These are phyloP conservation scores for Aschersonia sp. DNA, from an alignment of 2,329 filamentous ascomycete species.

Conservation along the genomic window DNA sequence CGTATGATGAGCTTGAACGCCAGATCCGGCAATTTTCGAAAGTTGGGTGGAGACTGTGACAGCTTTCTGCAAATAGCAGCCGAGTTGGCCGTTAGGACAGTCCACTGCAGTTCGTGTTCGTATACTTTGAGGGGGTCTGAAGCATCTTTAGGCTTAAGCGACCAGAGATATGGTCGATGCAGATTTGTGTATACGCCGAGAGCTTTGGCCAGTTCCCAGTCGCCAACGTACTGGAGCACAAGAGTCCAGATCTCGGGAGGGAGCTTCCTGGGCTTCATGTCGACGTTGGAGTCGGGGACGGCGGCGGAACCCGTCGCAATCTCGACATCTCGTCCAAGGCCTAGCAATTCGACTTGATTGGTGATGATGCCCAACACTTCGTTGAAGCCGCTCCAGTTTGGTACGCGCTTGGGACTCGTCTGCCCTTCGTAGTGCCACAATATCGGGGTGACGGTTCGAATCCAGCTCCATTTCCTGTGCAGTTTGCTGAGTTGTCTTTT, in stretches of 20 bases:
- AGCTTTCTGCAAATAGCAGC: slow-evolving; percentile 61
- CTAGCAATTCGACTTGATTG: slow-evolving; percentile 63
- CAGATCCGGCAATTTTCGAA: slow-evolving; percentile 59
- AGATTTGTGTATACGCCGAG: slow-evolving; percentile 71
- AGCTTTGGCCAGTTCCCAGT: slow-evolving; percentile 82
- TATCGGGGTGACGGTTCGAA: slow-evolving; percentile 66
- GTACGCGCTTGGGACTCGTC: slow-evolving; percentile 34
- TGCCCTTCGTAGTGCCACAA: slow-evolving; percentile 61
- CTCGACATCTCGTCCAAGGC: slow-evolving; percentile 58
- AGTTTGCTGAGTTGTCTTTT: slow-evolving; percentile 79
- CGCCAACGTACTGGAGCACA: slow-evolving; percentile 68
- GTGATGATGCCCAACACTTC: slow-evolving; percentile 62
- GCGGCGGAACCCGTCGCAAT: slow-evolving; percentile 27
- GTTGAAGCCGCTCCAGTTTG: slow-evolving; percentile 51
- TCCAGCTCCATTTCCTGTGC: slow-evolving; percentile 73
- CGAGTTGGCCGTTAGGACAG: slow-evolving; percentile 60
- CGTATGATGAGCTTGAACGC: slow-evolving; percentile 85
- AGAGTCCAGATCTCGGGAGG: slow-evolving; percentile 84
- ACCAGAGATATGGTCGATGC: slow-evolving; percentile 58
- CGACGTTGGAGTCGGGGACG: slow-evolving; percentile 17
- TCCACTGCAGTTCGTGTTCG: slow-evolving; percentile 72
- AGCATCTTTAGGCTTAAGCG: slow-evolving; percentile 38
- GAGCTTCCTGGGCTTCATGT: slow-evolving; percentile 30
- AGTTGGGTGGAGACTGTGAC: slow-evolving; percentile 53
- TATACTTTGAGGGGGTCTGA: slow-evolving; percentile 55